Evolutionary conservation across 2,329 filamentous ascomycete genomes (phyloP), one percentile per base, ranked within the genome.

Genomic region (Diplodia mutila): DNA sequence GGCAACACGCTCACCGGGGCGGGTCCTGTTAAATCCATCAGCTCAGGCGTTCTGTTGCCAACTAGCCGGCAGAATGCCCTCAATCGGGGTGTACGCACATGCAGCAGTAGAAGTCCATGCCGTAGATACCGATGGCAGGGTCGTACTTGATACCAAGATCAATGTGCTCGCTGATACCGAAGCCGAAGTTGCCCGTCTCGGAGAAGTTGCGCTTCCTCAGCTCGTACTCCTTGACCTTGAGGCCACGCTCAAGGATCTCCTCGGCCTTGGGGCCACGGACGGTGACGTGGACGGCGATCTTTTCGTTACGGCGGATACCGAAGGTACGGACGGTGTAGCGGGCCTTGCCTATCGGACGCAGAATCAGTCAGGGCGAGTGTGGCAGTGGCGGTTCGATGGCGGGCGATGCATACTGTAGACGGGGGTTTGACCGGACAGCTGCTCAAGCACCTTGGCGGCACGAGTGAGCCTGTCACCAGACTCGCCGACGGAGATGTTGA

Each of bases 191-290:
- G 83, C 95, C 95, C 75, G 94, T 98, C 90, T 97, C 93, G 82
- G 91, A 94, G 91, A 99, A 99, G 92, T 99, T 99, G 85, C 92
- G 91, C 90, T 95, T 97, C 86, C 93, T 91, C 79, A 99, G 89
- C 86, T 99, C 95, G 88, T 99, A 99, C 87, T 99, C 95, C 93
- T 99, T 99, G 90, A 99, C 95, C 91, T 99, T 99, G 83, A 99
- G 91, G 83, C 95, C 95, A 89, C 95, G 94, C 92, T 99, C 95
- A 81, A 99, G 91, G 80, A 99, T 99, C 87, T 99, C 95, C 90
- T 99, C 95, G 72, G 95, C 95, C 91, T 92, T 97, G 85, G 95
- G 94, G 81, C 95, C 95, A 83, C 95, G 95, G 86, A 99, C 94
- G 81, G 95, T 99, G 82, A 99, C 95, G 88, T 99, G 95, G 77